Percentiles rank a stretch among this genome's conserved stretches.
Conservation (phyloP, 176 grass and related monocot species). For the Triticum timopheevii region DNA sequence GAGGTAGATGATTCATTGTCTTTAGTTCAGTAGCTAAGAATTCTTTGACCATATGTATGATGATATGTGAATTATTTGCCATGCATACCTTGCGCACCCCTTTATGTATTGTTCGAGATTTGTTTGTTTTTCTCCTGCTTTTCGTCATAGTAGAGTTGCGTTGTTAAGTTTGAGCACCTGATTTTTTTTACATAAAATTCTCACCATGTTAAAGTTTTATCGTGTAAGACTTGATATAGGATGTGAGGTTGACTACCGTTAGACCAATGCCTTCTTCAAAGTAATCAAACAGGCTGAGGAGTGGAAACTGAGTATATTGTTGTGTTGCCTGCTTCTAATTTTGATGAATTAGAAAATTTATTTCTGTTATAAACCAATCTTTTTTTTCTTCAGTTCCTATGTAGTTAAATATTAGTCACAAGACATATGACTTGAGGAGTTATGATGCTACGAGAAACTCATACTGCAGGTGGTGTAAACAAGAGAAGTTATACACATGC, state of each 20-base stretch:
- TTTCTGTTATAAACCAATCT: not conserved
- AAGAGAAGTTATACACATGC: conserved; percentile 73
- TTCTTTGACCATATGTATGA: not conserved
- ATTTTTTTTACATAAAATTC: not conserved
- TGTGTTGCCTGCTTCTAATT: not conserved
- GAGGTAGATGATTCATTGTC: conserved; percentile 11
- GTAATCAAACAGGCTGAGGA: not conserved
- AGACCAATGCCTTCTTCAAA: not conserved
- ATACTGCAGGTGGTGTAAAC: not conserved
- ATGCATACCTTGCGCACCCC: not conserved
- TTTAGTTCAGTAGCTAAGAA: not conserved
- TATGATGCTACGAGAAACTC: not conserved
- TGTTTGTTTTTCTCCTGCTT: not conserved
- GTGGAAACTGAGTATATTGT: not conserved
- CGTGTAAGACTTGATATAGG: not conserved
- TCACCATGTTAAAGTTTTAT: not conserved
- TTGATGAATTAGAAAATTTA: not conserved
- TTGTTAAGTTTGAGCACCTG: not conserved
- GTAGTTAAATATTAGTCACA: not conserved
- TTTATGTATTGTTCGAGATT: not conserved
- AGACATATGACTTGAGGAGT: not conserved
- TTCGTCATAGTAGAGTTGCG: not conserved
- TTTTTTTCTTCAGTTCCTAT: not conserved
- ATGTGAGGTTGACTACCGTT: not conserved
- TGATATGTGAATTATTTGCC: not conserved